Evolutionary conservation across 2,329 filamentous ascomycete species (phyloP), one percentile per base, ranked within the genome.

Genomic region (Xylariaceae sp.): DNA sequence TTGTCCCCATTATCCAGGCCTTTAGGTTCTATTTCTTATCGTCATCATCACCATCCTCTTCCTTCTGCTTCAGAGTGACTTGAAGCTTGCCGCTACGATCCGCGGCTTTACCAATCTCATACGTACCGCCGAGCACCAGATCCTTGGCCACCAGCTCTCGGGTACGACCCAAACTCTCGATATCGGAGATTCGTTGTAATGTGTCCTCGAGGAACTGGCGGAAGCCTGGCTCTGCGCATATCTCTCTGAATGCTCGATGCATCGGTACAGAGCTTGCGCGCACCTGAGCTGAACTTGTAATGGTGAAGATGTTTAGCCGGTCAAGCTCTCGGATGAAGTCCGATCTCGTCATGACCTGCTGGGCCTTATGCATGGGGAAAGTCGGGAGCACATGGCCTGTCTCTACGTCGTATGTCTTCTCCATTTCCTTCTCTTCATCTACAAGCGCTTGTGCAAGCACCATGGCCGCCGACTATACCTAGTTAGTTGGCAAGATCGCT

Each of bases 101-200:
- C 3, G 57, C 34, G 3, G 62, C 66, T 30, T 58, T 66, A 3
- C 64, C 73, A 62, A 93, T 82, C 63, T 85, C 81, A 71, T 96
- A 97, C 73, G 88, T 88, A 1, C 92, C 92, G 10, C 89, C 86
- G 37, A 92, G 78, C 70, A 94, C 93, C 45, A 97, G 79, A 73
- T 97, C 94, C 77, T 99, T 99, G 65, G 96, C 89, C 1, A 96
- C 95, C 55, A 99, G 74, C 75, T 99, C 94, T 62, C 93, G 86
- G n/a, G 94, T 99, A 63, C 94, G 82, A 42, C 92, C 93, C 62
- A 99, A 80, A 69, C 88, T 92, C 78, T 99, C 94, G 71, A 99
- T 99, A 64, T 88, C 92, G n/a, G 81, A 76, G 66, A 99, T 99
- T 18, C 94, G 83, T 60, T 93, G 83, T 23, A 96, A 77, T 0